Base-by-base conservation (phyloP, 1,284 basidiomycete species). In the Moniliophthora roreri region DNA sequence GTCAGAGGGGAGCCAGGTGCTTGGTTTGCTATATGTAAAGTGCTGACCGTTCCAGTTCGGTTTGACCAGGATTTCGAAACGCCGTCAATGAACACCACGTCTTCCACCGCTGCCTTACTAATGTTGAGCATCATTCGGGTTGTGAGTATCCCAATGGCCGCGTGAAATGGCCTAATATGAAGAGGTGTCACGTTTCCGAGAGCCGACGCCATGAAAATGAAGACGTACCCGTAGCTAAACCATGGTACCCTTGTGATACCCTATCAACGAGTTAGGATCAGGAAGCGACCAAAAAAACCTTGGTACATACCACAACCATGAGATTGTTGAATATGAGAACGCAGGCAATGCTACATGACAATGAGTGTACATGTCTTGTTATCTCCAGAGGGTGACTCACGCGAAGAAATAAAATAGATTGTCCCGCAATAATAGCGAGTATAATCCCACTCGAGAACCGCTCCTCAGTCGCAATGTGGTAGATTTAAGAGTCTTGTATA, bases 141-240 rank as follows among this genome's bases (percentile, higher is more conserved):
- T 11, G 76, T 77, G 59, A 75, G 66, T 20, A 78, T 77, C 1
- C 75, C 76, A 23, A 77, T 66, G 7, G 75, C 74, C 20, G 74
- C 75, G 50, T 78, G 75, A 55, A 79, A 79, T n/a, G 76, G 74
- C 9, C 76, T 78, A 49, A 20, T 45, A 10, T 3, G 34, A 51
- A 23, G 24, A 4, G 20, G 11, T 1, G 28, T 35, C 11, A 7
- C 11, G 16, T n/a, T n/a, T 28, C 6, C 6, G 34, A 34, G 13
- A 34, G n/a, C 15, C 11, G 15, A n/a, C 16, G 26, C n/a, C 10
- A 32, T 18, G 11, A 24, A 16, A 23, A 35, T 34, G 6, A n/a
- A 11, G n/a, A 42, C 54, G 38, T 51, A 77, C 76, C 70, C 71
- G 55, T 75, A 76, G 47, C 76, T 75, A 52, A 78, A 78, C 75